Evolutionary conservation across 1,284 basidiomycete genomes (phyloP), one percentile per base, ranked within the genome.

Genomic region (Farysia itapuensis): DNA sequence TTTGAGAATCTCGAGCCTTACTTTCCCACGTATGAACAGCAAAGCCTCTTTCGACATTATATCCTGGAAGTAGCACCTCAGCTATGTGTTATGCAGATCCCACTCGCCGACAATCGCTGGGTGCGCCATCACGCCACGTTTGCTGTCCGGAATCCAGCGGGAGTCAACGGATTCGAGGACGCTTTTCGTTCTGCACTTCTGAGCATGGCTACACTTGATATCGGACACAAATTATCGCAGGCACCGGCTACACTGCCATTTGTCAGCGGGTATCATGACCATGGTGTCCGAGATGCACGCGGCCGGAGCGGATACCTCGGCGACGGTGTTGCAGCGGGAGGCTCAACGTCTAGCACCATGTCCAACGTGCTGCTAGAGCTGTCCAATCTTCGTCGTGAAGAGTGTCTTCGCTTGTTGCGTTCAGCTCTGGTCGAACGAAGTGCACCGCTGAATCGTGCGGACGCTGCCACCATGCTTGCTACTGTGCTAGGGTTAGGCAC

Each of bases 401-500:
- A 53, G 21, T 46, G 50, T 22, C 32, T 60, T 14, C 45, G 49
- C 3, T 29, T 54, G 21, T 39, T 60, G 12, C 38, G 43, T 16
- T 46, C 49, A n/a, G 53, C 56, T 2, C 45, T 59, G 24, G 44
- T 53, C 19, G 57, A 54, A 7, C 35, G 50, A 18, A 43, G 39
- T 5, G 57, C 46, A 6, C 57, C 50, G 3, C 23, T 60, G 16
- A 42, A 49, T 22, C 45, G 50, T 4, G 29, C 42, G 36, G 33
- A 60, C 24, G 57, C 57, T 14, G 50, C 49, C 14, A 53, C 50
- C 39, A 53, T 60, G 57, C 50, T 60, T 14, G 57, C 57, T 7
- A 54, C 57, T 4, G 50, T 60, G 14, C 57, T 60, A 9, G 50
- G 50, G 9, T 43, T 60, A 5, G 50, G 50, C 9, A 54, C 50